Evolutionary conservation across 495 filamentous ascomycete species (phyloP), one percentile per base, ranked within the genome.

Genomic region (Cercophora sp.): DNA sequence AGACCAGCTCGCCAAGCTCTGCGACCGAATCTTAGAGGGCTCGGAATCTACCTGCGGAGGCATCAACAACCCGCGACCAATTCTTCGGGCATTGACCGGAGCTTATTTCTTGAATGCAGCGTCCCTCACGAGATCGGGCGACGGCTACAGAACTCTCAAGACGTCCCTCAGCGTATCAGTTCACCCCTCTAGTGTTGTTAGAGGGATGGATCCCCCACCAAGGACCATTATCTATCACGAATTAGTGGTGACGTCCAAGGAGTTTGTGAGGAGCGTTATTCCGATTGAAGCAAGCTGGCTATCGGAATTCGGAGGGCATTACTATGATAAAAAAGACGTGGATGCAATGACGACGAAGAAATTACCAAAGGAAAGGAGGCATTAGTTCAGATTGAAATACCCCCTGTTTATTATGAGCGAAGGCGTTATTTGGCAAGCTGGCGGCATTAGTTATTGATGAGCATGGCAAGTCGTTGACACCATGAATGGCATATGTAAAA

Each of bases 51-150:
- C 81, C 1, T 82, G 80, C 48, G 90, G 89, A 1, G 90, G 89
- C 1, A 70, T 85, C 5, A 74, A 70, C 26, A 89, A 96, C 66
- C 65, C 86, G 20, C 70, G 81, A 8, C 85, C 89, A 0, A 88
- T 97, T 49, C 84, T 89, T 54, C 91, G 94, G 54, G 88, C 94
- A 9, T 76, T 98, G 20, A 92, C 89, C 2, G 79, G 89, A 0
- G 93, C 94, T 1, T 98, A 96, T 78, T 97, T 98, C 75, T 84
- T 90, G 4, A 96, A 98, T 58, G 91, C 93, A 0, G 93, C 94
- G 2, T 73, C 90, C 8, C 65, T 98, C 41, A 87, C 94, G 67
- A 78, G 86, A 26, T 87, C 84, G 4, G 94, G 93, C 9, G 89
- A 96, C 55, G 86, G 82, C 40, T 98, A 97, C 69, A 79, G 91